These are phyloP conservation scores for Colletotrichum phormii DNA, from an alignment of 2,329 filamentous ascomycete genomes.

Conservation along the genomic window DNA sequence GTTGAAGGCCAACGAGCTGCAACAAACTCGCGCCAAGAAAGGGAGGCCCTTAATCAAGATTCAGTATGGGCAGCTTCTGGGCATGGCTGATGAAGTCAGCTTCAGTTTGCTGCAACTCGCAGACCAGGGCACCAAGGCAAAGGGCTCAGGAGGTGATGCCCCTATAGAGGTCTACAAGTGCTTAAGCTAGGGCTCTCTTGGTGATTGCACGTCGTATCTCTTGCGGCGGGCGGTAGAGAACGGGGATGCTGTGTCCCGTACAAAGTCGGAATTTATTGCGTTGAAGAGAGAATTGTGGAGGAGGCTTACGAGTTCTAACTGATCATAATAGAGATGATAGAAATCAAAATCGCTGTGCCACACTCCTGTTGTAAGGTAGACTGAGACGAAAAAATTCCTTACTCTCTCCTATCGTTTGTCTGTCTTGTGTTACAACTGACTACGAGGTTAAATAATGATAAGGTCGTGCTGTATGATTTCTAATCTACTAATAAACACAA, in stretches of 20 bases:
- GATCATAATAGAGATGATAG: not conserved
- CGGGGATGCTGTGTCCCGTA: not conserved
- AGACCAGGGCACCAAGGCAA: not conserved
- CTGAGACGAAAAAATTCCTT: too few species aligned
- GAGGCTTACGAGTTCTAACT: not conserved
- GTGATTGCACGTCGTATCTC: not conserved
- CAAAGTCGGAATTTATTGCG: not conserved
- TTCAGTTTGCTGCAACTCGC: constrained; percentile 62
- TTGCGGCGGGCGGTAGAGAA: constrained; percentile 17
- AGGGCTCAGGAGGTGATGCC: not conserved
- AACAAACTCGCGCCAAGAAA: constrained; percentile 62
- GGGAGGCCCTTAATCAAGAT: constrained; percentile 53
- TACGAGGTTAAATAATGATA: too few species aligned
- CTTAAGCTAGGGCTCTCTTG: constrained; percentile 7
- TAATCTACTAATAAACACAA: too few species aligned
- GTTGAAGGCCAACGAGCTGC: constrained; percentile 71
- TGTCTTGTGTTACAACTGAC: too few species aligned
- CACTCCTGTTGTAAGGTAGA: not conserved
- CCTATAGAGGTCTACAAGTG: not conserved
- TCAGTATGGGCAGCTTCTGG: constrained; percentile 48
- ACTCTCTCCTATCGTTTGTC: too few species aligned
- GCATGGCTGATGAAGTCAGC: constrained; percentile 95
- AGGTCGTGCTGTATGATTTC: too few species aligned
- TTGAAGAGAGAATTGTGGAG: constrained; percentile 2
- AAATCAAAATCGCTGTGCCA: not conserved